A percentile compares a stretch with the other conserved stretches of the same genome.
Conservation (phyloP, 2,329 filamentous ascomycete species). For the Lachnum nothofagi region DNA sequence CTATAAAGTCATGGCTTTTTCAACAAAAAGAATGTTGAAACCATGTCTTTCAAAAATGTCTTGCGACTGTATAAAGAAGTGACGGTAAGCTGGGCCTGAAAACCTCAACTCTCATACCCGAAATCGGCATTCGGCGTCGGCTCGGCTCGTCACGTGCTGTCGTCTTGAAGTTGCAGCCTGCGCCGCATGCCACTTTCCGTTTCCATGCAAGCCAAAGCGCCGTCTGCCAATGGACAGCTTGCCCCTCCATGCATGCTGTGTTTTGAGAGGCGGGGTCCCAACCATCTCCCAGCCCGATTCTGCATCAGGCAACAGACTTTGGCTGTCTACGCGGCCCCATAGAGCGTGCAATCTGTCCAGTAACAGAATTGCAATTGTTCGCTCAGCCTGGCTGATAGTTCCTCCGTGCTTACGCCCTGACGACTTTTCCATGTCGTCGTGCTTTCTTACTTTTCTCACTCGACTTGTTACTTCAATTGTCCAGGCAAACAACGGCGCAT, state of each 20-base stretch:
- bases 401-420: conserved; percentile 16
- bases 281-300: not conserved
- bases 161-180: no score
- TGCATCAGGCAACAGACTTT: conserved; percentile 1
- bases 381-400: conserved; percentile 8
- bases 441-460: not conserved
- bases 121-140: not conserved
- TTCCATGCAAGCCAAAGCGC: conserved; percentile 5
- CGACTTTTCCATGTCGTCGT: conserved; percentile 2
- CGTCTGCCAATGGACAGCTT: not conserved
- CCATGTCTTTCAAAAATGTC: not conserved
- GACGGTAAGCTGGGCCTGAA: not conserved
- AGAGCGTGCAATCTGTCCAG: not conserved
- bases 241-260: not conserved
- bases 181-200: not conserved
- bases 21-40: not conserved
- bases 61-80: no score
- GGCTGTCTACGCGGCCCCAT: not conserved
- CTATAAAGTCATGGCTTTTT: not conserved
- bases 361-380: not conserved
- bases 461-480: not conserved
- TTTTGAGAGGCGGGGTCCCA: not conserved
- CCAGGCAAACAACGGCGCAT: not conserved
- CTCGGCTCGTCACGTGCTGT: no score
- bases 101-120: not conserved